Base-by-base conservation (phyloP, 2,329 filamentous ascomycete genomes). In the Metarhizium guizhouense region DNA sequence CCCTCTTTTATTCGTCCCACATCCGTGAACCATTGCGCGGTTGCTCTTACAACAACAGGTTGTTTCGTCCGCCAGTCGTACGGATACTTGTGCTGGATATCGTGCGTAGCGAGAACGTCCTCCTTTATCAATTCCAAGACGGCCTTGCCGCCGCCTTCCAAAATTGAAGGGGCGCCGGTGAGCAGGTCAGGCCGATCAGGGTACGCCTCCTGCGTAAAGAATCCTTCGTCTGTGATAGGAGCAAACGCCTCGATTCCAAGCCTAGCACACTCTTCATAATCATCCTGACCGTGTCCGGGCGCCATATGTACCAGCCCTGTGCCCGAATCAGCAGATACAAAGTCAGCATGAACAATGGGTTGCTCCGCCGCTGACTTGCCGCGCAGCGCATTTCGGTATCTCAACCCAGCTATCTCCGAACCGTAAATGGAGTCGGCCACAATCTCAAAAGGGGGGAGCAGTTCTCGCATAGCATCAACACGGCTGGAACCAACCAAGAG, bases 51-150 rank as follows among this genome's bases (percentile, higher is more conserved):
- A 57, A 99, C 90, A 52, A 99, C 86, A 1, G 94, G 94, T 62
- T 88, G 80, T 71, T 97, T 99, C 0, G 93, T 95, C 54, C 94
- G 82, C 94, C 94, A 99, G 72, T 99, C 94, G 63, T 97, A 96
- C 0, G 94, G 94, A 68, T 97, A 97, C 70, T 96, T 97, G 76
- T 99, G 94, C 53, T 79, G 79, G 67, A 93, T 87, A 56, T 77
- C 78, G 62, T 95, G 87, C 4, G 80, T 81, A 43, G 80, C 78
- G 45, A 96, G 73, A 3, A 97, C 80, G 58, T 84, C 75, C 0
- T 79, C 74, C 30, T 77, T 73, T 2, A 96, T 75, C 52, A 94
- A 76, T 1, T 85, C 76, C 38, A 97, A 70, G 0, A 96, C 85
- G 3, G 81, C 80, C 52, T 78, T 73, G 40, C 84, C 84, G 45